Evolutionary conservation across 805 yeast genomes (phyloP).

Genomic region (Osmozyma mogii): DNA sequence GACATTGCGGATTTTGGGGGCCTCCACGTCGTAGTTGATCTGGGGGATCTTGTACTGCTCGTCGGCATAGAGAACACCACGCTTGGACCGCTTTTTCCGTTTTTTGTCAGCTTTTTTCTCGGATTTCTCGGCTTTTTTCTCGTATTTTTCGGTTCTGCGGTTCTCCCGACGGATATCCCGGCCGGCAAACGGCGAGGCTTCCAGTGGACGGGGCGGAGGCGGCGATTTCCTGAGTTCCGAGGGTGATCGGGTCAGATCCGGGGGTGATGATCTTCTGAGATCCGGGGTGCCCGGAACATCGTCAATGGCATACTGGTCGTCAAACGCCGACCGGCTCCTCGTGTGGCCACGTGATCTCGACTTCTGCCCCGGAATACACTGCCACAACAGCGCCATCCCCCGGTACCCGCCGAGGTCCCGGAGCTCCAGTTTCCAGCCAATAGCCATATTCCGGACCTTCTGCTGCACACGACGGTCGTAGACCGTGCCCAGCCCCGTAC

Average conservation of each 20-base stretch:
- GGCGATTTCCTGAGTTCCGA: slow-evolving; percentile 5
- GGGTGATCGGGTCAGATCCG: not conserved
- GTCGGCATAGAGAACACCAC: slow-evolving; percentile 32
- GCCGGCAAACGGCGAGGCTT: no score
- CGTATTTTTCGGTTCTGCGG: not conserved
- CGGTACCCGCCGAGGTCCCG: slow-evolving; percentile 40
- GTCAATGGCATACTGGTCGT: slow-evolving; percentile 1
- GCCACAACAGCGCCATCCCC: slow-evolving; percentile 41
- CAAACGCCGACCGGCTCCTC: slow-evolving; percentile 3
- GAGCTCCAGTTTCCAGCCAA: slow-evolving; percentile 62
- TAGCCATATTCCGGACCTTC: slow-evolving; percentile 42
- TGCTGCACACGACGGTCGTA: slow-evolving; percentile 36
- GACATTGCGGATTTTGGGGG: slow-evolving; percentile 58
- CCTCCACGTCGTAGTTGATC: slow-evolving; percentile 61
- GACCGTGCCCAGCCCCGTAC: slow-evolving; percentile 28
- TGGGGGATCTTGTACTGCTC: slow-evolving; percentile 54
- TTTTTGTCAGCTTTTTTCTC: slow-evolving; percentile 3
- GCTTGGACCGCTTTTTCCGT: no score
- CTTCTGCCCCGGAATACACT: slow-evolving; percentile 31
- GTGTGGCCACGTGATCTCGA: slow-evolving; percentile 1
- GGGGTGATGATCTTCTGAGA: not conserved
- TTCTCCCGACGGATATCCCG: no score
- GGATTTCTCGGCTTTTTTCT: not conserved
- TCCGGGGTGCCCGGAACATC: not conserved
- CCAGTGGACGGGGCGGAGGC: no score